phyloP scores from a whole-genome alignment of 345 rosid species.

The Brassica napus region Da-Ae NC_063446.1:56956001-56956500 shows the following conservation, averaged over 20 bases:
- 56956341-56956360: no score
- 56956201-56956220: slow-evolving; percentile 2
- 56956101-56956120: slow-evolving; percentile 5
- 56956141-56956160: slow-evolving; percentile 34
- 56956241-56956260: no score
- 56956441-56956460: not conserved
- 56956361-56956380: no score
- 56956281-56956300: no score
- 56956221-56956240: no score
- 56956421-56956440: not conserved
- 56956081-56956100: slow-evolving; percentile 1
- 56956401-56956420: not conserved
- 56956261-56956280: no score
- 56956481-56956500: not conserved
- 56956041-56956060: slow-evolving; percentile 37
- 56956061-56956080: slow-evolving; percentile 23
- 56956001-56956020: slow-evolving; percentile 30
- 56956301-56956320: no score
- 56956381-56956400: no score
- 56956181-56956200: slow-evolving; percentile 36
- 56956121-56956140: not conserved
- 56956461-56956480: not conserved
- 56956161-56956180: slow-evolving; percentile 28
- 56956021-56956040: slow-evolving; percentile 34
- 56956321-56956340: no score